Base-by-base conservation (phyloP, 1,284 basidiomycete species). In the Somion occarium region DNA sequence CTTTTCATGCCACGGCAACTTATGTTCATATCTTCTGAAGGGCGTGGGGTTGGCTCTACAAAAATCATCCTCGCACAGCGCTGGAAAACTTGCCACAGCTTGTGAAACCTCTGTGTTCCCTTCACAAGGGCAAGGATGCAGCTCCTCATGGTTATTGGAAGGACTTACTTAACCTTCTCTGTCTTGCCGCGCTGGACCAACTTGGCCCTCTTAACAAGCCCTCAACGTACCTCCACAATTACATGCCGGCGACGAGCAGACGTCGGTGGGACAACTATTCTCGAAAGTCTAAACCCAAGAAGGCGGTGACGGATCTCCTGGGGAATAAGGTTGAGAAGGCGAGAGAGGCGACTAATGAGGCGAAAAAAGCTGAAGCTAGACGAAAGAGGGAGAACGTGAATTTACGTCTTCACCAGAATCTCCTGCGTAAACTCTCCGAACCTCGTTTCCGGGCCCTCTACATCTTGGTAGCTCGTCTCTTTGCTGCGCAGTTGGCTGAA, bases 61-160 rank as follows among this genome's bases (percentile, higher is more conserved):
- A 79, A n/a, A 68, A 81, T 18, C 82, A 85, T 51, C 82, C 82
- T 1, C 74, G 80, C 5, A 86, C 83, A 0, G 83, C 82, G 7
- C 78, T 83, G 48, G 58, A 63, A 18, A 86, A 85, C 56, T 72
- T 84, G 5, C 69, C 61, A 19, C 65, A 67, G 49, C 69, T 83
- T 18, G 74, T 82, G 43, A 64, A 73, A 9, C 78, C 75, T 0
- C 68, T 76, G 15, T 80, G 78, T 58, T 55, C 59, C 3, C 61
- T 63, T 24, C 30, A 50, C 3, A 61, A 60, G 25, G 57, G 61
- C 30, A 62, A 69, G 23, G 54, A 63, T 12, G 15, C 9, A 11
- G 59, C 63, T 5, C 56, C 78, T 2, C 82, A 85, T 51, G 84
- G 83, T 0, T 85, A 81, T 58, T 85, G 80, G 79, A 86, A 85